These are phyloP conservation scores for Chlorophyllum brunneum DNA, from an alignment of 768 basidiomycete genomes.

Conservation along the genomic window DNA sequence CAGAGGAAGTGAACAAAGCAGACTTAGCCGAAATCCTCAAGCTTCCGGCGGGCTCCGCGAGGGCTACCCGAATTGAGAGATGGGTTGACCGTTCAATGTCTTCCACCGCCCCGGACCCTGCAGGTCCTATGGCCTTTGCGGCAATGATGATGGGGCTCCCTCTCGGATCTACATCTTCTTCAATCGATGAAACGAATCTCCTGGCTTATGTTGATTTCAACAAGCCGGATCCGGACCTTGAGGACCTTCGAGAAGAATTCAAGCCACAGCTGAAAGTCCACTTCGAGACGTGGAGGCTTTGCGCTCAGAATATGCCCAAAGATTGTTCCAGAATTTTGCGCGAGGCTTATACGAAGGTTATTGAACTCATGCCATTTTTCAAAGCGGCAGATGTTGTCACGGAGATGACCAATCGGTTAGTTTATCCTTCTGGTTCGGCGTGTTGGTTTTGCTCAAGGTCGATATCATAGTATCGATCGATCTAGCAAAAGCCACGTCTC, in stretches of 20 bases:
- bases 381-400: slow-evolving; percentile 45
- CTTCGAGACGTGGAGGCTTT: slow-evolving; percentile 54
- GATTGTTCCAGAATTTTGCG: slow-evolving; percentile 33
- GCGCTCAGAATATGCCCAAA: slow-evolving; percentile 30
- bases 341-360: slow-evolving; percentile 39
- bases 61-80: slow-evolving; percentile 42
- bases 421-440: slow-evolving; percentile 6
- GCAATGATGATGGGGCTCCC: slow-evolving; percentile 57
- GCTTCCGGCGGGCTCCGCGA: slow-evolving; percentile 32
- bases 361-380: slow-evolving; percentile 57
- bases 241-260: slow-evolving; percentile 59
- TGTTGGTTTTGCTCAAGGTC: background rate
- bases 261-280: slow-evolving; percentile 52
- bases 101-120: slow-evolving; percentile 24
- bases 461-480: slow-evolving; percentile 44
- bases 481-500: slow-evolving; percentile 48
- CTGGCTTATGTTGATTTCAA: slow-evolving; percentile 50
- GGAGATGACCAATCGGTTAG: slow-evolving; percentile 53
- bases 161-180: slow-evolving; percentile 19
- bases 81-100: slow-evolving; percentile 52
- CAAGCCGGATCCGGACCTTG: slow-evolving; percentile 49
- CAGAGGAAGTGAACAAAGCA: slow-evolving; percentile 32
- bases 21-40: slow-evolving; percentile 46
- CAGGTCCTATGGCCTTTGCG: slow-evolving; percentile 57
- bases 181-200: slow-evolving; percentile 28